phyloP scores from a whole-genome alignment of 257 asterid genomes.

The Hygrophila difformis region DNA sequence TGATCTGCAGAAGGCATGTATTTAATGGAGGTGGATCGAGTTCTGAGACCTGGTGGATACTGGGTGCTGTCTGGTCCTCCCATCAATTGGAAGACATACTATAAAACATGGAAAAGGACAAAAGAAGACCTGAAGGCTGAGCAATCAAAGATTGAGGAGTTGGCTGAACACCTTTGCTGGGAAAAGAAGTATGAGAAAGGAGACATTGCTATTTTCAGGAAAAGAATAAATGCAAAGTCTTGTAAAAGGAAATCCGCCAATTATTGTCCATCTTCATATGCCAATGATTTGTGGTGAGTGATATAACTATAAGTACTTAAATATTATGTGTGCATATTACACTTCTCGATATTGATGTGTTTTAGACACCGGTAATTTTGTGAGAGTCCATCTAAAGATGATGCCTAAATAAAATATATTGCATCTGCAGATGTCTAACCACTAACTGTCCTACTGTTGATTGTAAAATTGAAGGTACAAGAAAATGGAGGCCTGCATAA shows the following conservation, averaged over 20 bases:
- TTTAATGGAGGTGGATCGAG: slow-evolving; percentile 86
- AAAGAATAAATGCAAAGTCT: slow-evolving; percentile 46
- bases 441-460: not conserved
- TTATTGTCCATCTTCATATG: slow-evolving; percentile 44
- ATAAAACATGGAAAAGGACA: slow-evolving; percentile 72
- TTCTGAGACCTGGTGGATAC: slow-evolving; percentile 89
- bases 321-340: too few species aligned
- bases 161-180: slow-evolving; percentile 94
- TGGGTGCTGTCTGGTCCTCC: slow-evolving; percentile 98
- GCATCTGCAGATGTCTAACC: too few species aligned
- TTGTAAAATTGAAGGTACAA: slow-evolving; percentile 47
- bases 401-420: too few species aligned
- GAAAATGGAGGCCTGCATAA: slow-evolving; percentile 68
- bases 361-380: too few species aligned
- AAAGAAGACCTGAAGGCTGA: slow-evolving; percentile 74
- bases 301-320: too few species aligned
- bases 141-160: slow-evolving; percentile 62
- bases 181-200: slow-evolving; percentile 94
- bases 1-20: slow-evolving; percentile 60
- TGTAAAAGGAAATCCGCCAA: slow-evolving; percentile 50
- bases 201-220: slow-evolving; percentile 73
- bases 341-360: too few species aligned
- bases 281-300: slow-evolving; percentile 81
- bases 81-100: slow-evolving; percentile 85
- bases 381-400: not conserved